A percentile compares a stretch with the other conserved stretches of the same genome.
Conservation (phyloP, 305 asterid species). For the Salvia sclarea region DNA sequence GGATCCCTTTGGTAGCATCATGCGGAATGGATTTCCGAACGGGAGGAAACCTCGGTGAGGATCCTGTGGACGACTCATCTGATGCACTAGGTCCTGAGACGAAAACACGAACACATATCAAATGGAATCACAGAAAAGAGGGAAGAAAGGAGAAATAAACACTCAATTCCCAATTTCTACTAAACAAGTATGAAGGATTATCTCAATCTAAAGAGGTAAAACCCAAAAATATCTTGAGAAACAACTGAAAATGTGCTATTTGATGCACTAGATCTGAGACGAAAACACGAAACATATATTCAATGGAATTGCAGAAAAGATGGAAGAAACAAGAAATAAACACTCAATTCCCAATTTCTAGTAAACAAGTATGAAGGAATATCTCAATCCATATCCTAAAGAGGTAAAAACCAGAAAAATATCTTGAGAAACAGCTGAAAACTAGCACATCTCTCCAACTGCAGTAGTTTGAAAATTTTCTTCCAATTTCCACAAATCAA, state of each 20-base stretch:
- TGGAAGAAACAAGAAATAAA: conserved; percentile 1
- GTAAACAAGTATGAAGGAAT: background rate
- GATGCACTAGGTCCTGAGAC: conserved; percentile 16
- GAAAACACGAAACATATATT: background rate
- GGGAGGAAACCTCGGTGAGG: conserved; percentile 50
- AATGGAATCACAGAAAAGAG: too few relatives aligned
- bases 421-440: background rate
- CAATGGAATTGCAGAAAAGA: too few relatives aligned
- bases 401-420: background rate
- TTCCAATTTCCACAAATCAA: conserved; percentile 1
- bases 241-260: conserved; percentile 29
- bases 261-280: conserved; percentile 16
- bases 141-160: background rate
- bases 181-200: background rate
- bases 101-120: background rate
- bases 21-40: conserved; percentile 68
- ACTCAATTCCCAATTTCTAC: background rate
- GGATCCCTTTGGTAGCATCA: conserved; percentile 51
- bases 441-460: conserved; percentile 7
- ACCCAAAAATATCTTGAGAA: background rate
- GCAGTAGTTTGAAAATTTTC: background rate
- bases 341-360: background rate
- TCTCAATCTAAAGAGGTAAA: background rate
- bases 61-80: conserved; percentile 59
- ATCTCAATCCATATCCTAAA: background rate